Conservation (phyloP, 768 basidiomycete genomes). For the Boletales sp. region DNA sequence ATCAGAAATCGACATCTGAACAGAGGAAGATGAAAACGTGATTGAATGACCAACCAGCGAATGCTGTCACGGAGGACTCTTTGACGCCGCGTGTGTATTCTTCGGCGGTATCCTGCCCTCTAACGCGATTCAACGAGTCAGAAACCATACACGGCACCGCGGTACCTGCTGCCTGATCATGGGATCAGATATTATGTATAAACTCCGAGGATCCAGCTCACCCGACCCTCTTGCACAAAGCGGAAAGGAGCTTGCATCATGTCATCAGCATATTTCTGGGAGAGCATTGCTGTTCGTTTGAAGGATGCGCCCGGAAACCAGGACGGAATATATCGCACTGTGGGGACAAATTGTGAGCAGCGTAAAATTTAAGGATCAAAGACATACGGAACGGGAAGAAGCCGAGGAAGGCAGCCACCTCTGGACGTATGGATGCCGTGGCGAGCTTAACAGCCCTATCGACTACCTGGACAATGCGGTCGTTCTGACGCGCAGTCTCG, state of each 20-base stretch:
- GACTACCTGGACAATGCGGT: constrained; percentile 25
- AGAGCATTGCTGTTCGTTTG: constrained; percentile 26
- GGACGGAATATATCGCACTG: constrained; percentile 35
- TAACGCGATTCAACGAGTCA: constrained; percentile 15
- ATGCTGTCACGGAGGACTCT: constrained; percentile 28
- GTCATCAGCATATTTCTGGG: constrained; percentile 16
- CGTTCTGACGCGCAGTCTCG: constrained; percentile 20
- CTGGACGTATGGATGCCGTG: constrained; percentile 19
- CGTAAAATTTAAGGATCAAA: neutral
- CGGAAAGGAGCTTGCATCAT: constrained; percentile 31
- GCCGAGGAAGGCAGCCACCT: constrained; percentile 34
- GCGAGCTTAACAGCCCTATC: constrained; percentile 23
- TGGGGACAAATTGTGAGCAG: neutral
- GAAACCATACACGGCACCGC: constrained; percentile 27
- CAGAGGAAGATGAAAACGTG: neutral
- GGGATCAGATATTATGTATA: neutral
- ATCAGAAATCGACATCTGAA: neutral
- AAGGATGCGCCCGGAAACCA: constrained; percentile 41
- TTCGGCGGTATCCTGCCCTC: constrained; percentile 1
- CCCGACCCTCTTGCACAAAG: constrained; percentile 32
- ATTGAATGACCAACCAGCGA: constrained; percentile 21
- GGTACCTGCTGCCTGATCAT: constrained; percentile 20
- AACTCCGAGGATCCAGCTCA: constrained; percentile 1
- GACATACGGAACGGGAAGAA: constrained; percentile 34
- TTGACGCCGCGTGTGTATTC: constrained; percentile 22